phyloP scores from a whole-genome alignment of 2,329 filamentous ascomycete genomes.

The Neoarthrinium moseri region DNA sequence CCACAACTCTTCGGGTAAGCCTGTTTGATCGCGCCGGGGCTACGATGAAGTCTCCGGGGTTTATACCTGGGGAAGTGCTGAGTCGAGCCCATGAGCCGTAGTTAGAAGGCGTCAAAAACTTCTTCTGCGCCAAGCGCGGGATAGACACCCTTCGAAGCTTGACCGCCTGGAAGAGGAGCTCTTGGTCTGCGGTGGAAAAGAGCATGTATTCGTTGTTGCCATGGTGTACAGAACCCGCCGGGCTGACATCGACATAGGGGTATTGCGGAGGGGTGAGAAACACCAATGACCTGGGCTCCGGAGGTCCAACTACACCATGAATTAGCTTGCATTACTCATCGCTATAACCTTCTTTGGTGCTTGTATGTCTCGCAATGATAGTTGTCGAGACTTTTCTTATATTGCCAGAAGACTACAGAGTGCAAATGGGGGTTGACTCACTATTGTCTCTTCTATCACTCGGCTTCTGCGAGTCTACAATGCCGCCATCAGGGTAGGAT shows the following conservation, averaged over 20 bases:
- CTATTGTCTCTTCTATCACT: too few relatives aligned
- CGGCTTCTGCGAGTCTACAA: too few relatives aligned
- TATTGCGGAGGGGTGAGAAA: not conserved
- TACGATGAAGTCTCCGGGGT: not conserved
- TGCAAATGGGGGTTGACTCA: too few relatives aligned
- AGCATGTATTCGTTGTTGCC: slow-evolving; percentile 2
- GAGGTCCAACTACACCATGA: not conserved
- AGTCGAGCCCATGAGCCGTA: not conserved
- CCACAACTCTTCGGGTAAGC: slow-evolving; percentile 32
- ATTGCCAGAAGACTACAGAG: too few relatives aligned
- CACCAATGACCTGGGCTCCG: not conserved
- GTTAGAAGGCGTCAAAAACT: not conserved
- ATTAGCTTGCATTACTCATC: not conserved
- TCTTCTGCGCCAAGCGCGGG: not conserved
- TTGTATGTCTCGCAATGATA: too few relatives aligned
- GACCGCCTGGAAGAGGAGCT: slow-evolving; percentile 3
- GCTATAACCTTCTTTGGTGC: too few relatives aligned
- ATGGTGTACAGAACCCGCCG: not conserved
- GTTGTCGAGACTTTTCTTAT: too few relatives aligned
- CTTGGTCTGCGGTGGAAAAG: not conserved
- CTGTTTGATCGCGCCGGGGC: not conserved
- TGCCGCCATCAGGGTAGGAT: too few relatives aligned
- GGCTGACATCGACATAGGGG: not conserved
- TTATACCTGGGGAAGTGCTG: not conserved
- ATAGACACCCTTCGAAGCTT: not conserved